Evolutionary conservation across 495 filamentous ascomycete genomes (phyloP), one percentile per base, ranked within the genome.

Genomic region (Daldinia concentrica): DNA sequence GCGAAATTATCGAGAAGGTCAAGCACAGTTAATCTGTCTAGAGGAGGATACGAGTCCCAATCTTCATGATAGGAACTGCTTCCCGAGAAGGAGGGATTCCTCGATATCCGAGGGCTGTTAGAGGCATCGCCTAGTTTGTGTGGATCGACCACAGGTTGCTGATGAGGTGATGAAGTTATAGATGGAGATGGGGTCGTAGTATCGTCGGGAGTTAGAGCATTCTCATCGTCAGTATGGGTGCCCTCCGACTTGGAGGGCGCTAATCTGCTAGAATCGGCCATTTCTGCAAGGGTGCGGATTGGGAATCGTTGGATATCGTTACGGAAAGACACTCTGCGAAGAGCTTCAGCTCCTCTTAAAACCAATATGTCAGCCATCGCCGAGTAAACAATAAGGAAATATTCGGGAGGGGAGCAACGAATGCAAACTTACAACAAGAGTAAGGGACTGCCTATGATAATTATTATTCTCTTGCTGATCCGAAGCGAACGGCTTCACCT

Each of bases 1-100:
- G 95, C 92, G 70, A 99, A 89, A 75, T 97, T 97, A 79, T 98
- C 96, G 58, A 99, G 86, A 22, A 98, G 83, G 76, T 99, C 95
- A 68, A 98, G 93, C 45, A 98, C 87, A 24, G 92, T 95, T 64
- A 98, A 83, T 60, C 93, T 91, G 76, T 99, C 95, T n/a, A 97
- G 82, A 4, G 95, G 93, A 17, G 95, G 92, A 57, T 88, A 84
- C 0, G 89, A 87, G 68, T 95, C 93, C 92, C 92, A 95, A 77
- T 96, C 93, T 75, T 98, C 93, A 62, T 93, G 92, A 68, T 90
- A 93, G 8, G 90, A 89, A 79, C 89, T 92, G 76, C 89, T 91
- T 54, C 86, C 88, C 27, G 91, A 93, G 75, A 94, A 93, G 32
- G 93, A 96, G 9, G 85, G 82, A 69, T 88, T 88, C 45, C 92